phyloP scores from a whole-genome alignment of 768 basidiomycete genomes.

The Tricholomella constricta region DNA sequence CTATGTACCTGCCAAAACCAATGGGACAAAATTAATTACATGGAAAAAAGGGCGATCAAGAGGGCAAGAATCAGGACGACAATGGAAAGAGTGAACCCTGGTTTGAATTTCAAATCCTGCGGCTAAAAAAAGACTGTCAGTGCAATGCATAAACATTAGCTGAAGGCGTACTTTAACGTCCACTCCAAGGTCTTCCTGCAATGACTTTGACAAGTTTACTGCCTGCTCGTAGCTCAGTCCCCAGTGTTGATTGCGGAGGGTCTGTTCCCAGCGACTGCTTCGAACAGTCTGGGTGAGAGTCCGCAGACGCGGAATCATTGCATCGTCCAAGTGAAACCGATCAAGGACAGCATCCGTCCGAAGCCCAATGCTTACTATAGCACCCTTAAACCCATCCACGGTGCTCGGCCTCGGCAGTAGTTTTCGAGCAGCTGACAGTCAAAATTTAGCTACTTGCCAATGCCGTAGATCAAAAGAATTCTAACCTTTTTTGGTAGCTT shows the following conservation, averaged over 20 bases:
- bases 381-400: constrained; percentile 1
- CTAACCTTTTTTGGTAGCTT: too few species aligned
- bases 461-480: too few species aligned
- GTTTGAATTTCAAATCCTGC: too few species aligned
- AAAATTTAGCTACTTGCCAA: too few species aligned
- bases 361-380: constrained; percentile 4
- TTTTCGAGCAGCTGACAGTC: too few species aligned
- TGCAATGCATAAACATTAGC: too few species aligned
- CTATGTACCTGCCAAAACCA: too few species aligned
- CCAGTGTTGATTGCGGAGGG: not conserved
- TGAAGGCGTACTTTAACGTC: not conserved
- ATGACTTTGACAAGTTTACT: constrained; percentile 3
- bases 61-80: too few species aligned
- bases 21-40: too few species aligned
- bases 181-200: not conserved
- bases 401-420: not conserved
- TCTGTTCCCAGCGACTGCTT: constrained; percentile 8
- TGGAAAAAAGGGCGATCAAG: too few species aligned
- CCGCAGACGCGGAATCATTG: not conserved
- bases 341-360: constrained; percentile 5
- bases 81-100: too few species aligned
- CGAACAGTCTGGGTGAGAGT: not conserved
- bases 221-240: constrained; percentile 14
- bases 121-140: too few species aligned
- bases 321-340: constrained; percentile 6